These are phyloP conservation scores for Copromyces sp. DNA, from an alignment of 495 filamentous ascomycete species.

Conservation along the genomic window DNA sequence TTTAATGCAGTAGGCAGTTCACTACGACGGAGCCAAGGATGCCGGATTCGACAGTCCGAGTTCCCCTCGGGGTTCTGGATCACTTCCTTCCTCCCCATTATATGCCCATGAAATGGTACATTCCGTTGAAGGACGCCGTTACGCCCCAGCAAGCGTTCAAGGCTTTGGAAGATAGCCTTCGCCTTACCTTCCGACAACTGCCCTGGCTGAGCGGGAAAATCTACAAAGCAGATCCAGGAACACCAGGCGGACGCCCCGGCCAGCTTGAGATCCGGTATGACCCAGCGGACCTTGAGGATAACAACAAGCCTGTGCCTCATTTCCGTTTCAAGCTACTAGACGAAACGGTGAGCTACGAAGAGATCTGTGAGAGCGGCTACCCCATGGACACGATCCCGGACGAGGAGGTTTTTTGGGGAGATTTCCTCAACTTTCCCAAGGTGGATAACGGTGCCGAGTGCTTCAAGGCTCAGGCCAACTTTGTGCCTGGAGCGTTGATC, in stretches of 20 bases:
- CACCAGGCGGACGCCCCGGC: slow-evolving; percentile 10
- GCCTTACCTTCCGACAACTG: slow-evolving; percentile 2
- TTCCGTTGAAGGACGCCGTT: slow-evolving; percentile 1
- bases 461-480: slow-evolving; percentile 11
- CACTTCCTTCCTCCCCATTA: slow-evolving; percentile 6
- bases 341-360: not conserved
- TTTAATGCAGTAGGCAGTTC: too few relatives aligned
- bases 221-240: not conserved
- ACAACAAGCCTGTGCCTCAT: slow-evolving; percentile 2
- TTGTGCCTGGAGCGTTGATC: slow-evolving; percentile 7
- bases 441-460: slow-evolving; percentile 7
- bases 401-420: slow-evolving; percentile 3
- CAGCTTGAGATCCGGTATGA: slow-evolving; percentile 15
- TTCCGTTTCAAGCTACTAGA: slow-evolving; percentile 6
- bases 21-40: too few relatives aligned
- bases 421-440: not conserved
- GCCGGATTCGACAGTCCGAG: too few relatives aligned
- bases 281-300: not conserved
- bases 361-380: slow-evolving; percentile 6
- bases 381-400: slow-evolving; percentile 5
- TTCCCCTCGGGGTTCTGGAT: slow-evolving; percentile 1
- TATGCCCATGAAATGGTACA: not conserved
- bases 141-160: not conserved
- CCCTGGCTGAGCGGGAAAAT: slow-evolving; percentile 13
- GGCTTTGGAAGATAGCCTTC: slow-evolving; percentile 4